A percentile compares a stretch with the other conserved stretches of the same genome.
These are phyloP conservation scores for Arctium lappa DNA, from an alignment of 129 eudicot genomes.

Conservation along the genomic window DNA sequence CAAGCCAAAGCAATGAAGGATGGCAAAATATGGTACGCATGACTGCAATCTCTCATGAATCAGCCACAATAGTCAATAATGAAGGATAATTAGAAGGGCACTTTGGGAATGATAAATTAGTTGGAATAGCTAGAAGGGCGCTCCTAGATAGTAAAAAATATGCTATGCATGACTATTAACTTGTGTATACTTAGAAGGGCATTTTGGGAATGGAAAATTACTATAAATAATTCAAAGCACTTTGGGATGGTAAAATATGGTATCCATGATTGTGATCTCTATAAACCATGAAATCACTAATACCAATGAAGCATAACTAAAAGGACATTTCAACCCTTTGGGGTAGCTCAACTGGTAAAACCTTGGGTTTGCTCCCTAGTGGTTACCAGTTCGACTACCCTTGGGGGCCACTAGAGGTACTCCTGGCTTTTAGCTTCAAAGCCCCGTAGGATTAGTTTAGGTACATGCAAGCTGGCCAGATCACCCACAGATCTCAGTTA, in stretches of 20 bases:
- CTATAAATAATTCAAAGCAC: neutral
- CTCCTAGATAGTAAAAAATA: no score
- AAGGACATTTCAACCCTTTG: neutral
- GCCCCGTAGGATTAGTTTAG: neutral
- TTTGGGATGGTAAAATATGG: neutral
- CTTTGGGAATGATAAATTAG: no score
- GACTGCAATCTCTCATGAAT: no score
- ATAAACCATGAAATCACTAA: neutral
- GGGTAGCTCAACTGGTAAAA: no score
- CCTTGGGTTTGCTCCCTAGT: neutral
- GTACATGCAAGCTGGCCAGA: no score
- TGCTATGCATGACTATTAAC: neutral
- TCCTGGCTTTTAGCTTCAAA: neutral
- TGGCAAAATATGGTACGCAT: no score
- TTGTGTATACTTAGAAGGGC: neutral
- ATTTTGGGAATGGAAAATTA: neutral
- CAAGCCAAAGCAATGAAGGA: no score
- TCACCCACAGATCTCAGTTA: neutral
- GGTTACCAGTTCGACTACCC: no score
- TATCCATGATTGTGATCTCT: neutral
- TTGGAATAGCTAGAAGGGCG: no score
- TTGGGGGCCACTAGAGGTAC: no score
- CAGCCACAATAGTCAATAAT: no score
- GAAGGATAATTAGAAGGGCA: no score
- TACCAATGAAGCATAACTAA: neutral